phyloP scores from a whole-genome alignment of 139 green algal species.

The Coelastrella sp. region DNA sequence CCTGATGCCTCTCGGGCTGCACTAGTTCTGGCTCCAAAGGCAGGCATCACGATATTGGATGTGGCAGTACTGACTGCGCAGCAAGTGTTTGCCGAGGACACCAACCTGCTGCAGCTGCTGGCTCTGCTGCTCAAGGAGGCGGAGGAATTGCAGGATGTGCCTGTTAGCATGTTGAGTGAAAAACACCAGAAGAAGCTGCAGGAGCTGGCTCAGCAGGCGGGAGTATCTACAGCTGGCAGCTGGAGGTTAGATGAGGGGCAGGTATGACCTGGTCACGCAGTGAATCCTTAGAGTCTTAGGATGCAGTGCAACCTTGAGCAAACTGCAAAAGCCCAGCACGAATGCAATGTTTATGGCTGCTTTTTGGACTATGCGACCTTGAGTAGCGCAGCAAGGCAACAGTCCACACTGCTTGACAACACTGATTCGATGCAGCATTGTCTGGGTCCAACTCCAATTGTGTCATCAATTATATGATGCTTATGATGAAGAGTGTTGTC shows the following conservation, averaged over 20 bases:
- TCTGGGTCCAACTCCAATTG: too few species aligned
- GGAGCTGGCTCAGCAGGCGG: not conserved
- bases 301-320: not conserved
- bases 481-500: too few species aligned
- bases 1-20: slow-evolving; percentile 44
- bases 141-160: not conserved
- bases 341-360: too few species aligned
- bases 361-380: too few species aligned
- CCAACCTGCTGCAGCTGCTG: slow-evolving; percentile 19
- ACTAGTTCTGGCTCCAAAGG: slow-evolving; percentile 49
- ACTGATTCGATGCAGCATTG: too few species aligned
- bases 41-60: slow-evolving; percentile 2
- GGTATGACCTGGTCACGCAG: not conserved
- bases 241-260: not conserved
- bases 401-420: not conserved
- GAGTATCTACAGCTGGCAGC: not conserved
- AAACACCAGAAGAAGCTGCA: slow-evolving; percentile 16
- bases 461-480: too few species aligned
- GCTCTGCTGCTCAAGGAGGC: not conserved
- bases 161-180: not conserved
- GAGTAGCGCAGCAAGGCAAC: not conserved
- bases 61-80: not conserved
- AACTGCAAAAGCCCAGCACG: not conserved
- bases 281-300: too few species aligned
- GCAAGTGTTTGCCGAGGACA: slow-evolving; percentile 14